Conservation (phyloP, 2,329 filamentous ascomycete species). For the Aspergillus fumigatiaffinis region DNA sequence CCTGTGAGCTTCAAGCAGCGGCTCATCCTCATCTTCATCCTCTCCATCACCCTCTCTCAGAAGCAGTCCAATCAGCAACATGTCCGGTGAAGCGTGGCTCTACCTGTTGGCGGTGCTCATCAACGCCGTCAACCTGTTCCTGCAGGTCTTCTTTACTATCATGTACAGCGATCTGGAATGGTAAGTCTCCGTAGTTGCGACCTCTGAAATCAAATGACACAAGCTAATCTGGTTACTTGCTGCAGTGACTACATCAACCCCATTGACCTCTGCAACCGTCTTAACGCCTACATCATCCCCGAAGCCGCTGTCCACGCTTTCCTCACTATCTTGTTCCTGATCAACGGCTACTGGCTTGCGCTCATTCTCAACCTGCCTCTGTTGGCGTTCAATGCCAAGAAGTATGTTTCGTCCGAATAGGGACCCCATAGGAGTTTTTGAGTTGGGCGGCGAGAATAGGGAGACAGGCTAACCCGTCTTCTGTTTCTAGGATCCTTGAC, state of each 20-base stretch:
- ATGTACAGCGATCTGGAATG: conserved; percentile 99
- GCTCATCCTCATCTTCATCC: background rate
- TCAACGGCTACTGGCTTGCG: conserved; percentile 98
- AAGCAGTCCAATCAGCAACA: conserved; percentile 44
- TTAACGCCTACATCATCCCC: conserved; percentile 99
- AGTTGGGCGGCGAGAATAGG: background rate
- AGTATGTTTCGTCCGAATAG: conserved; percentile 59
- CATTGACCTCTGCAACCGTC: conserved; percentile 99
- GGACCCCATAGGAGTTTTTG: background rate
- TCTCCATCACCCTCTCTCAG: conserved; percentile 3
- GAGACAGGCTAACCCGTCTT: conserved; percentile 19
- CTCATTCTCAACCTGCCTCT: conserved; percentile 89
- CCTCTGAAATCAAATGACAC: background rate
- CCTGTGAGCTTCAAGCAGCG: background rate
- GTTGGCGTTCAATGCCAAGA: conserved; percentile 92
- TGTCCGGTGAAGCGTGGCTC: conserved; percentile 98
- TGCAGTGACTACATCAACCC: conserved; percentile 98
- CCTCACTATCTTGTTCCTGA: conserved; percentile 90
- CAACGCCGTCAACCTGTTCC: conserved; percentile 99
- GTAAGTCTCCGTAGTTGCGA: conserved; percentile 52
- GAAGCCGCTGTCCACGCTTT: conserved; percentile 97
- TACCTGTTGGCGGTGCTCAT: conserved; percentile 97
- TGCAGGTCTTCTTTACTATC: conserved; percentile 99
- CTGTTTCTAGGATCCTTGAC: conserved; percentile 72
- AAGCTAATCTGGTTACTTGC: conserved; percentile 27